Base-by-base conservation (phyloP, 306 rosid species). In the Begonia masoniana region DNA sequence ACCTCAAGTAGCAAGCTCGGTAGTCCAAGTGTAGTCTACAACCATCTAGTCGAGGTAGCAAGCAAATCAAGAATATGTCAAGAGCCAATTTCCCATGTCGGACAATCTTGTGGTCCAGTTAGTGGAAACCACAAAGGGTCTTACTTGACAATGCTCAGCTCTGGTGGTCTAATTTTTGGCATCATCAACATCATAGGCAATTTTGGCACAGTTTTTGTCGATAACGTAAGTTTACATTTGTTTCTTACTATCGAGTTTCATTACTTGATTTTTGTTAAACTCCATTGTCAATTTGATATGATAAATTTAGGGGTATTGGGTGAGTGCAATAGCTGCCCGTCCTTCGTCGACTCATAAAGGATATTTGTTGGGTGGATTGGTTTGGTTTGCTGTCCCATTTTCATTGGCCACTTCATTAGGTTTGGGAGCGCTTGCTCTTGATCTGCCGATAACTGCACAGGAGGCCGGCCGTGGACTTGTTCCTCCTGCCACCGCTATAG, bases 371-470 rank as follows among this genome's bases (percentile, higher is more conserved):
- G 97, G 97, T 57, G 97, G 97, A 16, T 60, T 89, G 67, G 94
- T 89, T 51, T 89, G 97, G 97, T 89, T 89, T 80, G 97, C 95
- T 4, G 97, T 89, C 63, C 97, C 95, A 58, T 89, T 89, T 71
- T 82, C 97, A 57, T 76, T 89, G 65, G 97, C 95, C 31, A 89
- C 97, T 60, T 74, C 95, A 54, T 68, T 89, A 24, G 97, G 94
- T 62, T 54, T 89, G 31, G 97, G 97, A 63, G 95, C 97, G 12
- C 43, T 89, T n/a, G 97, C 97, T 43, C 95, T 89, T 62, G 89
- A 89, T 75, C 69, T 89, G 47, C 95, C 97, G 10, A 60, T 85
- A 56, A 82, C 76, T 7, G 72, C 65, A 59, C 74, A 78, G 2
- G 97, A 89, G 59, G 95, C 97, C 21, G 74, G 87, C 57, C 85